A percentile compares a stretch with the other conserved stretches of the same genome.
Evolutionary conservation across 2,329 filamentous ascomycete species (phyloP).

Genomic region (Cryphonectria carpinicola): DNA sequence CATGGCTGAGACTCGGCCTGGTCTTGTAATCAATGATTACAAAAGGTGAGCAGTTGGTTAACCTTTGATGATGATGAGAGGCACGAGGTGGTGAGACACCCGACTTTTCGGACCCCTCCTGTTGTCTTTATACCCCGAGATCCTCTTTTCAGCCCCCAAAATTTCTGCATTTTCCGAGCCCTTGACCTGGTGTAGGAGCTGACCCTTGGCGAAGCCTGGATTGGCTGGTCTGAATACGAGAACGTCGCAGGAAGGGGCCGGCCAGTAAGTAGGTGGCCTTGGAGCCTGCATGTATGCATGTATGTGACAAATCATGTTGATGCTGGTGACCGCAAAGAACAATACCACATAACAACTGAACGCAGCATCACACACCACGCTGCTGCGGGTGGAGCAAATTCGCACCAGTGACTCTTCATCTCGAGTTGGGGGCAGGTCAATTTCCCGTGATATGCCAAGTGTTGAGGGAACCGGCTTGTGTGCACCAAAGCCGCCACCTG

Average conservation of each 20-base stretch:
- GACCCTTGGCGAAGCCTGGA: neutral
- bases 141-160: neutral
- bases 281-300: constrained; percentile 6
- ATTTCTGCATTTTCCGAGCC: neutral
- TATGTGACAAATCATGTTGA: neutral
- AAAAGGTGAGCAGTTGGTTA: neutral
- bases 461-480: neutral
- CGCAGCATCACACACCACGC: neutral
- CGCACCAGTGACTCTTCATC: neutral
- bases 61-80: neutral
- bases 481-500: neutral
- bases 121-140: neutral
- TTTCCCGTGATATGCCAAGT: neutral
- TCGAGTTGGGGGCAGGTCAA: neutral
- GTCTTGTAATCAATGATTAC: neutral
- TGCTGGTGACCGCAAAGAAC: neutral
- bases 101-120: neutral
- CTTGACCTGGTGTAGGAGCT: neutral
- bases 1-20: neutral
- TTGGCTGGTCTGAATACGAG: neutral
- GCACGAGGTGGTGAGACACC: neutral
- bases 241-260: neutral
- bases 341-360: neutral
- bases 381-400: neutral
- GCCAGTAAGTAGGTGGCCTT: neutral